These are phyloP conservation scores for Candida coquimbonensis DNA, from an alignment of 805 yeast species.

Conservation along the genomic window DNA sequence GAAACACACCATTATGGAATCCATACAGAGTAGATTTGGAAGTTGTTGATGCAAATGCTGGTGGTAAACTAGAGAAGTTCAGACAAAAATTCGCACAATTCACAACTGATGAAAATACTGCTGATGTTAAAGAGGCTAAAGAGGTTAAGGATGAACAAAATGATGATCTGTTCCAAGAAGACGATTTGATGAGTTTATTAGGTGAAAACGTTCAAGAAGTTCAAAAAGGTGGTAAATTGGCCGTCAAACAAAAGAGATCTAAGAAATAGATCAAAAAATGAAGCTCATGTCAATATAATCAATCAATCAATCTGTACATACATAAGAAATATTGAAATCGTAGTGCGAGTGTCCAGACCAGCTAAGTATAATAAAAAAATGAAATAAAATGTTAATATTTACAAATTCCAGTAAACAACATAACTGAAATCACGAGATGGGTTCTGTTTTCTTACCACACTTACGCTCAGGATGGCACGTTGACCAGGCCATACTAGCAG, in stretches of 20 bases:
- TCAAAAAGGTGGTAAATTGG: constrained; percentile 48
- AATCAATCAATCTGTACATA: constrained; percentile 1
- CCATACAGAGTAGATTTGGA: constrained; percentile 73
- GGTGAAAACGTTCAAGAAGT: constrained; percentile 51
- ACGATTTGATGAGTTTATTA: constrained; percentile 53
- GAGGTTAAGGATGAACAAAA: constrained; percentile 10
- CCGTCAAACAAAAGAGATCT: constrained; percentile 35
- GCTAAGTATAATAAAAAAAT: background rate
- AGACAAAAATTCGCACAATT: constrained; percentile 57
- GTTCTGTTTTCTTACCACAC: constrained; percentile 77
- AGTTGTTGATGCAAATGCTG: constrained; percentile 72
- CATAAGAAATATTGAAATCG: background rate
- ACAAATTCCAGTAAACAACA: background rate
- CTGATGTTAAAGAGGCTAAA: constrained; percentile 1
- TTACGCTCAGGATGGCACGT: constrained; percentile 91
- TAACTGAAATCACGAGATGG: constrained; percentile 37
- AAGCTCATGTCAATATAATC: background rate
- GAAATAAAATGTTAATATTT: no score
- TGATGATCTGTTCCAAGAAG: constrained; percentile 19
- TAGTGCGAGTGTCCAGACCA: background rate
- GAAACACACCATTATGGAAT: constrained; percentile 85
- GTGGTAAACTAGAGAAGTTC: constrained; percentile 73
- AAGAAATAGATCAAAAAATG: constrained; percentile 24
- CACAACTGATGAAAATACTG: constrained; percentile 29
- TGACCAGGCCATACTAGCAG: constrained; percentile 94